Base-by-base conservation (phyloP, 2,329 filamentous ascomycete genomes). In the Trichoderma polysporum region DNA sequence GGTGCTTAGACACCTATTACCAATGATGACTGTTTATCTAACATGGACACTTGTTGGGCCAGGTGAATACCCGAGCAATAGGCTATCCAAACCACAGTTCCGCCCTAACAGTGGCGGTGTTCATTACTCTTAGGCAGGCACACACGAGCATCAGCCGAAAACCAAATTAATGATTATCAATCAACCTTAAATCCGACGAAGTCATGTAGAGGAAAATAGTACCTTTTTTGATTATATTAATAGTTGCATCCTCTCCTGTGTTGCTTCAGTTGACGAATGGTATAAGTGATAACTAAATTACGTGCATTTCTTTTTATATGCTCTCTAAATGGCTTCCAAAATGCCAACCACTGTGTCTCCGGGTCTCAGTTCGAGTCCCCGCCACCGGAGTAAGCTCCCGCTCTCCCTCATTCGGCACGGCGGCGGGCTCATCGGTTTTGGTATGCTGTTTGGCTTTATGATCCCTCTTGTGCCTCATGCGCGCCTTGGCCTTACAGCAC, bases 401-500 rank as follows among this genome's bases (percentile, higher is more conserved):
- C 60, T 68, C 33, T 47, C 50, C n/a, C 41, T 68, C n/a, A 33
- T 68, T 17, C 66, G 66, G 9, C 66, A 68, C 29, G 66, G 59
- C n/a, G 31, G 39, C 17, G 60, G 52, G 1, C 66, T 68, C 19
- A 17, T 68, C n/a, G 53, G 25, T 15, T 68, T 56, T 27, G 66
- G 60, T 10, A 45, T 68, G 29, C 53, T 68, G 3, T 68, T 68
- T 22, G 66, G 66, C 66, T 68, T 68, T 19, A n/a, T 60, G n/a
- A 60, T 68, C 19, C 66, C 66, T 12, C 8, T 68, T 6, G 63
- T 54, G 22, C 66, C 66, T 3, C 65, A 59, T 27, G 59, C 66
- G 12, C 66, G 66, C n/a, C 59, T 68, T 19, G 66, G 29, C 33
- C 52, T 64, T 7, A 68, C 66, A 9, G 66, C 66, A 19, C 59